phyloP scores from a whole-genome alignment of 192 early-diverging fungal genomes.

The Funneliformis geosporum region DNA sequence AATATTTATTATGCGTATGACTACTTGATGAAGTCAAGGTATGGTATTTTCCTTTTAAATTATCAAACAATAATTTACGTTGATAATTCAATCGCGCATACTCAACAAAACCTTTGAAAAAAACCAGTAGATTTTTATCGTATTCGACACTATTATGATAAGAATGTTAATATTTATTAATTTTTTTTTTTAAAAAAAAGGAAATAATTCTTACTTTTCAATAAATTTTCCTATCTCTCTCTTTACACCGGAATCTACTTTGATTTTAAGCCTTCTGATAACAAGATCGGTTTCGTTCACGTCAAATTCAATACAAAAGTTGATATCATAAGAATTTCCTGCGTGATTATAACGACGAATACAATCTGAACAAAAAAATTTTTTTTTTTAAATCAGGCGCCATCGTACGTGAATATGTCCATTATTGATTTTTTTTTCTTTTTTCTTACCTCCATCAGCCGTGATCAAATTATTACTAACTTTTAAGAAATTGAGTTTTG shows the following conservation, averaged over 20 bases:
- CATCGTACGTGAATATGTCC: not conserved
- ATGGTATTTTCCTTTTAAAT: constrained; percentile 8
- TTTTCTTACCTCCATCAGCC: constrained; percentile 40
- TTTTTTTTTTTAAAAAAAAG: too few species aligned
- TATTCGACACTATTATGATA: constrained; percentile 13
- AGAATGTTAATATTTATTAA: not conserved
- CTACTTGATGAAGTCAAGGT: not conserved
- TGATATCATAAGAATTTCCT: not conserved
- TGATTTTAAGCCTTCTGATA: constrained; percentile 11
- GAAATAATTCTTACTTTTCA: not conserved
- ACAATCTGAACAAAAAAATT: not conserved
- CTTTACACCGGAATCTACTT: not conserved
- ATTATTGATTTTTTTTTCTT: not conserved
- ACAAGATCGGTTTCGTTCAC: not conserved
- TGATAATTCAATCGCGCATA: constrained; percentile 21
- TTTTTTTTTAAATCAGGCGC: too few species aligned
- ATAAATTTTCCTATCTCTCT: constrained; percentile 12
- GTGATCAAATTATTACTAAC: not conserved
- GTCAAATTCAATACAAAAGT: constrained; percentile 18
- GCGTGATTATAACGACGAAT: constrained; percentile 4
- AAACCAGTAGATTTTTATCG: not conserved
- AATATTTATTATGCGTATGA: not conserved
- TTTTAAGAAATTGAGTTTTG: not conserved
- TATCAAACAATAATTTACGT: constrained; percentile 13
- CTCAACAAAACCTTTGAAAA: constrained; percentile 25